Conservation (phyloP, 352 stramenopile genomes). For the Phytopythium aichiense region DNA sequence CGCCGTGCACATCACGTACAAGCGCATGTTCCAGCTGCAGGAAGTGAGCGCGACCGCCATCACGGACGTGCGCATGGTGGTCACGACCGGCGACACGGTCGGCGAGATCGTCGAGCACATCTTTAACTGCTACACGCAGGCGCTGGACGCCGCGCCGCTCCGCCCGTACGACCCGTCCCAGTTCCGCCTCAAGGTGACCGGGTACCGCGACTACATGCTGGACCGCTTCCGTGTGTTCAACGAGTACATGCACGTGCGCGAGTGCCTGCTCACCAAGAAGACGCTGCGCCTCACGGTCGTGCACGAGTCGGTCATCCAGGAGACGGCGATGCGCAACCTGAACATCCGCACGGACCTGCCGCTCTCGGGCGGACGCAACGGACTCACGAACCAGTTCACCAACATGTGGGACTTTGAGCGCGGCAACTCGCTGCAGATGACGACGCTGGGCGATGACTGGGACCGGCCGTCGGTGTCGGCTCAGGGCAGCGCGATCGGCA, state of each 20-base stretch:
- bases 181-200: constrained; percentile 84
- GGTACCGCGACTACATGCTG: constrained; percentile 84
- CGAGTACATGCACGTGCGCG: constrained; percentile 86
- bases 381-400: constrained; percentile 46
- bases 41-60: constrained; percentile 82
- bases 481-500: constrained; percentile 28
- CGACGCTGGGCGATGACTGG: constrained; percentile 64
- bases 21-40: constrained; percentile 79
- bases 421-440: constrained; percentile 65
- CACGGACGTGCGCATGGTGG: constrained; percentile 84
- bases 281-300: constrained; percentile 80
- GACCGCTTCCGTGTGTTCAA: constrained; percentile 80
- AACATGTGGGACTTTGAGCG: constrained; percentile 57
- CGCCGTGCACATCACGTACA: constrained; percentile 75
- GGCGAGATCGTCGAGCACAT: constrained; percentile 87
- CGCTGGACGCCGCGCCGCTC: constrained; percentile 67
- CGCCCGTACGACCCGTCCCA: constrained; percentile 74
- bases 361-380: constrained; percentile 9
- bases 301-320: constrained; percentile 83
- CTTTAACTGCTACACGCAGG: constrained; percentile 86
- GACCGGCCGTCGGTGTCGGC: constrained; percentile 37
- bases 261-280: constrained; percentile 85
- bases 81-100: constrained; percentile 78
- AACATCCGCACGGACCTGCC: constrained; percentile 68
- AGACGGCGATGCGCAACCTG: constrained; percentile 72